Conservation (phyloP, 1,139 yeast species). For the Komagataea norvegica region DNA sequence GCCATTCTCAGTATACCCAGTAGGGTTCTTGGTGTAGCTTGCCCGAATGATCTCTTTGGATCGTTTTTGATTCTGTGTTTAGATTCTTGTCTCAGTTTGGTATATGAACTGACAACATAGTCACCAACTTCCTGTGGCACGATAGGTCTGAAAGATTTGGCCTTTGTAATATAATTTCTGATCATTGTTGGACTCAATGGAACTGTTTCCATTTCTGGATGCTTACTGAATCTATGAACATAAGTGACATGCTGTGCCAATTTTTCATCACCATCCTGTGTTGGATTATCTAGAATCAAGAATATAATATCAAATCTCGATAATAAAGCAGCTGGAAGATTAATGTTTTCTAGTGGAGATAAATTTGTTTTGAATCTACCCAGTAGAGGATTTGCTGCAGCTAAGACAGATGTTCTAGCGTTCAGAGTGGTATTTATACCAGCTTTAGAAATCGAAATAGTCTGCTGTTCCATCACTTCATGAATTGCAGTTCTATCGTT, state of each 20-base stretch:
- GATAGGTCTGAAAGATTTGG: conserved; percentile 80
- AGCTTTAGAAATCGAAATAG: conserved; percentile 95
- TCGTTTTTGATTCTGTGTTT: conserved; percentile 65
- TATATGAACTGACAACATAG: conserved; percentile 81
- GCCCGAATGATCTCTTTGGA: conserved; percentile 68
- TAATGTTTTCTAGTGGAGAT: conserved; percentile 93
- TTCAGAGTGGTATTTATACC: conserved; percentile 96
- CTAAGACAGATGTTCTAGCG: conserved; percentile 92
- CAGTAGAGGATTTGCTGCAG: conserved; percentile 96
- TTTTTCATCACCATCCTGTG: conserved; percentile 73
- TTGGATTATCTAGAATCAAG: conserved; percentile 80
- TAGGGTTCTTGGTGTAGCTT: conserved; percentile 92
- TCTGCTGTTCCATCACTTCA: conserved; percentile 99
- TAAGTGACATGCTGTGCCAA: conserved; percentile 91
- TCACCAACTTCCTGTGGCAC: conserved; percentile 87
- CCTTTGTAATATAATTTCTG: conserved; percentile 83
- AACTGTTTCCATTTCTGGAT: conserved; percentile 70
- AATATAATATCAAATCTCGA: conserved; percentile 93
- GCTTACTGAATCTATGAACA: conserved; percentile 90
- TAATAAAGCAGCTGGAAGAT: conserved; percentile 91
- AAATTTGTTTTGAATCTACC: conserved; percentile 90
- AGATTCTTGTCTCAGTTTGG: conserved; percentile 88
- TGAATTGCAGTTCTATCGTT: conserved; percentile 95
- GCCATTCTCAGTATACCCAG: conserved; percentile 89
- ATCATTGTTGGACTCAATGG: conserved; percentile 79